Evolutionary conservation across 805 yeast species (phyloP), one percentile per base, ranked within the genome.

Genomic region (Torulaspora indica): DNA sequence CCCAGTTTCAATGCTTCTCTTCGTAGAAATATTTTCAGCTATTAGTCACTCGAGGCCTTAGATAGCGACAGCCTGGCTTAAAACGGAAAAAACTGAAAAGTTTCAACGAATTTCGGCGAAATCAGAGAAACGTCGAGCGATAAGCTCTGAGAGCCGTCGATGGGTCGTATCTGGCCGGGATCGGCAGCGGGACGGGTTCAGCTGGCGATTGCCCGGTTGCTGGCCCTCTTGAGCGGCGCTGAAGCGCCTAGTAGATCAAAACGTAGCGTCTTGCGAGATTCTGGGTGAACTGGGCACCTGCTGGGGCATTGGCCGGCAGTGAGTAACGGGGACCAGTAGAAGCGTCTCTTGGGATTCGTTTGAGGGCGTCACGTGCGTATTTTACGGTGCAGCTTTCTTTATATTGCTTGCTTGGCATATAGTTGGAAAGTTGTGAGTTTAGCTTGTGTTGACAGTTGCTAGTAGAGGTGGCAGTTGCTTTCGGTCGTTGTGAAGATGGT

Each of bases 21-120:
- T 25, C 3, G 42, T 32, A 23, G 42, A 38, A 38, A 31, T 38
- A 28, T 20, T 28, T 15, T 29, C 34, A 27, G 30, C 10, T 34
- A 38, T 38, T 38, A 38, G 42, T 38, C 42, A 38, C 32, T 20
- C 27, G 30, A 29, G 31, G 24, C 25, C 5, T 14, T 18, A 13
- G 33, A 32, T 10, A 31, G 13, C 23, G 29, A n/a, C 23, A 14
- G 20, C 9, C 14, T 23, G 13, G 15, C 17, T 12, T 23, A 31
- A 38, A 38, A 31, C 22, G 35, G 22, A 20, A 31, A 38, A 37
- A 38, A 38, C 22, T 38, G 36, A 38, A 38, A 38, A 38, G 32
- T 38, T 38, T 38, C 40, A 18, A 27, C 42, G 23, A 13, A 14
- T 31, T 32, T 15, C 36, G 14, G 5, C 3, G 35, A 25, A 14